These are phyloP conservation scores for Malus orientalis DNA, from an alignment of 306 rosid species.

Conservation along the genomic window DNA sequence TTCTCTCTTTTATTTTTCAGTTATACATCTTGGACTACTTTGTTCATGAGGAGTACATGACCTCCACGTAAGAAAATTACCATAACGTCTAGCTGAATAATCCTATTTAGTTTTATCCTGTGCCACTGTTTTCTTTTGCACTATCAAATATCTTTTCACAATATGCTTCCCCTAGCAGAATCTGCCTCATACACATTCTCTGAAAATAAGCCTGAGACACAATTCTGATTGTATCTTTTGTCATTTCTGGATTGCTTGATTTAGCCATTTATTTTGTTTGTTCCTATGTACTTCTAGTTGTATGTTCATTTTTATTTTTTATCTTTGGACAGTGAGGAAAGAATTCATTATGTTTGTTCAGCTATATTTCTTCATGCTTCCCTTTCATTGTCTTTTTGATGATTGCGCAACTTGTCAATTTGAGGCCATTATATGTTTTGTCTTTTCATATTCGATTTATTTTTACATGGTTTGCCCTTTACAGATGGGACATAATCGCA, in stretches of 20 bases:
- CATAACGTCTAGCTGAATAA: not conserved
- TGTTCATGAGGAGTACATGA: constrained; percentile 90
- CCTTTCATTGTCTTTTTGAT: not conserved
- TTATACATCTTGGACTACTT: constrained; percentile 85
- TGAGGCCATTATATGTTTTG: not conserved
- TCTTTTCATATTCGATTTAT: not conserved
- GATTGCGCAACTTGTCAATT: not conserved
- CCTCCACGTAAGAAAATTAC: constrained; percentile 80
- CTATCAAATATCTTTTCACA: not conserved
- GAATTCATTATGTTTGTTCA: not conserved
- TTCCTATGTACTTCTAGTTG: not conserved
- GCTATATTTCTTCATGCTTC: not conserved
- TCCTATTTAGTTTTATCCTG: not conserved
- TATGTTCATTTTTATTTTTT: not conserved
- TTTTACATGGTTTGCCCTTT: constrained; percentile 6
- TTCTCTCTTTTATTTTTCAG: constrained; percentile 37
- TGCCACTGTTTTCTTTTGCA: not conserved
- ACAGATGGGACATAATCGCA: constrained; percentile 97
- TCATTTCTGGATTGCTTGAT: not conserved
- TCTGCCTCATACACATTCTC: not conserved
- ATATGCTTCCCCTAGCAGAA: not conserved
- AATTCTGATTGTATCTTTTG: not conserved
- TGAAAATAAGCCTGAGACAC: not conserved
- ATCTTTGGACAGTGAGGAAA: not conserved
- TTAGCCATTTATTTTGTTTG: not conserved